Conservation (phyloP, 139 green algal species). For the Zygnema cylindricum region DNA sequence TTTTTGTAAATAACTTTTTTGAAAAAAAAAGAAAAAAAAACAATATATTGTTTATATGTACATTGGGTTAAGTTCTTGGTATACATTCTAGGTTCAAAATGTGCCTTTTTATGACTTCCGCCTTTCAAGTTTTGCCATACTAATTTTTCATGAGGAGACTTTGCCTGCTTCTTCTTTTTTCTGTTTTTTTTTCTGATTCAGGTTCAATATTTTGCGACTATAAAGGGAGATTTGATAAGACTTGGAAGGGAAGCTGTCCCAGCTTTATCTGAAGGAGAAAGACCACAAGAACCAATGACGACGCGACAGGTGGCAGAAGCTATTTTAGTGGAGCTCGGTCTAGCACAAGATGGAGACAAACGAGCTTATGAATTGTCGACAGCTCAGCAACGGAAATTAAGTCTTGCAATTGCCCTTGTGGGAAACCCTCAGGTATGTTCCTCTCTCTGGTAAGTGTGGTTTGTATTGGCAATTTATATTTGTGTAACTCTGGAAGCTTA, state of each 20-base stretch:
- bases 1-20: too few species aligned
- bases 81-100: too few species aligned
- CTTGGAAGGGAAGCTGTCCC: background rate
- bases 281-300: background rate
- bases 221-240: constrained; percentile 38
- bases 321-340: constrained; percentile 47
- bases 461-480: background rate
- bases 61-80: too few species aligned
- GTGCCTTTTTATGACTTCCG: too few species aligned
- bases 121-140: too few species aligned
- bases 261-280: background rate
- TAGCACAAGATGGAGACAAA: constrained; percentile 26
- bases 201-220: constrained; percentile 51
- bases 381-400: constrained; percentile 49
- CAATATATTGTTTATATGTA: too few species aligned
- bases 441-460: background rate
- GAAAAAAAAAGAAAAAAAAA: too few species aligned
- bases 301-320: constrained; percentile 4
- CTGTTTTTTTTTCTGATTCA: constrained; percentile 12
- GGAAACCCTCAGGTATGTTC: constrained; percentile 67
- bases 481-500: too few species aligned
- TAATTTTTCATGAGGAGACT: too few species aligned
- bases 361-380: constrained; percentile 20
- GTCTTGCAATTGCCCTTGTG: constrained; percentile 68
- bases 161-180: too few species aligned